Base-by-base conservation (phyloP, 306 rosid species). In the Quercus parvula region DNA sequence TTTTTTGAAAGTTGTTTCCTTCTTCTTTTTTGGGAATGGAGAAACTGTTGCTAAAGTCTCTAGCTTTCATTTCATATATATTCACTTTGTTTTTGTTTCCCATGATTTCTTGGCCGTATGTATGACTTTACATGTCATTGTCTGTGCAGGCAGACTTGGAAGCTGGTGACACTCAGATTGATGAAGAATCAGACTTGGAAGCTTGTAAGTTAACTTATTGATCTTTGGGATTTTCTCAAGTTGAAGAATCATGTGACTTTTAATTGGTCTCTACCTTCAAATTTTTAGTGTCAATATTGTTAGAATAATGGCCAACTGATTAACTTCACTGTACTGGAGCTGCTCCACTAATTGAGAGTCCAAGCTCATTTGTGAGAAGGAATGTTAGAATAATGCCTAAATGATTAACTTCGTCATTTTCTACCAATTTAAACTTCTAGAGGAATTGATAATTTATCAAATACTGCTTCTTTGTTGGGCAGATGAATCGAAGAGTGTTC, bases 401-500 rank as follows among this genome's bases (percentile, higher is more conserved):
- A 41, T 41, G 46, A 8, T 41, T 41, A 41, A 41, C 46, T 8
- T 41, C 12, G 12, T 41, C 12, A 41, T 41, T 41, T 41, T 8
- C 46, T 41, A 38, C 11, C 11, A 38, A 7, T 38, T 7, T 38
- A 41, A 41, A 41, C 46, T 41, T 41, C 2, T 41, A 41, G 3
- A 41, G 46, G 11, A 8, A 41, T 41, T 41, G 1, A 41, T 41
- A 41, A 41, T 41, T 41, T 41, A 41, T 41, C 12, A 8, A 41
- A 41, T 56, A 11, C 49, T 68, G 20, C 56, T 41, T 74, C 70
- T 52, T 9, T 81, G 77, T 69, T 84, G n/a, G 71, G 83, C 92
- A 94, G 98, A 83, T 83, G 81, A 82, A 81, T 72, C 85, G 0
- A 91, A 86, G 70, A 64, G 79, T 4, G 90, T 87, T 74, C 90